Evolutionary conservation across 805 yeast species (phyloP), one percentile per base, ranked within the genome.

Genomic region (Teunomyces lycoperdinae): DNA sequence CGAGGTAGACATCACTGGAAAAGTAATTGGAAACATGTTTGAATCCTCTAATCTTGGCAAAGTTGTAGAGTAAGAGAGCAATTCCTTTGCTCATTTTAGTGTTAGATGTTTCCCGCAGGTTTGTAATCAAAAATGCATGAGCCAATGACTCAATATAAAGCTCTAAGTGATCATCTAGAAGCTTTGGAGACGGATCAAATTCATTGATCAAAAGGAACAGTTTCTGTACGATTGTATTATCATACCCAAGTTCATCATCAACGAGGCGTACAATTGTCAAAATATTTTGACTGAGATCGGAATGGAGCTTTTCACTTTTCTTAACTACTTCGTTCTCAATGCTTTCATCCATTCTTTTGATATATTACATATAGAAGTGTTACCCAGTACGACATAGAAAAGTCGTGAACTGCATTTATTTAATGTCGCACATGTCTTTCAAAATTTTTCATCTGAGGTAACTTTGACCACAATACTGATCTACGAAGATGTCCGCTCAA

Each of bases 1-100:
- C 61, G 11, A 78, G 56, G 47, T 72, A 66, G 1, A 86, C 78
- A 45, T 86, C 84, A 27, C 85, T 80, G 2, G 83, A 73, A 43
- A 89, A 73, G 63, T 79, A 79, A 49, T 75, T 75, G n/a, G 80
- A 66, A 3, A 86, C 70, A 10, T 76, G 70, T 62, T 87, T 87
- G 53, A 80, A 68, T 0, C 88, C 87, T 35, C 92, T 68, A 6
- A 88, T 76, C 57, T 86, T 88, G 24, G 83, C 67, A 14, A 89
- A 64, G 6, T 69, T 70, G 62, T 89, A 90, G 43, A 85, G 71
- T 0, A 81, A 59, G 30, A 66, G 59, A 3, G 69, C 66, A 8
- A 68, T 45, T 20, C 34, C 43, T 6, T 31, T 29, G 53, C 50
- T 27, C 46, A 39, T 16, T 16, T 14, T 42, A 40, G 48, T 9